Evolutionary conservation across 148 eudicot species (phyloP), one percentile per base, ranked within the genome.

Genomic region (Suaeda aralocaspica): DNA sequence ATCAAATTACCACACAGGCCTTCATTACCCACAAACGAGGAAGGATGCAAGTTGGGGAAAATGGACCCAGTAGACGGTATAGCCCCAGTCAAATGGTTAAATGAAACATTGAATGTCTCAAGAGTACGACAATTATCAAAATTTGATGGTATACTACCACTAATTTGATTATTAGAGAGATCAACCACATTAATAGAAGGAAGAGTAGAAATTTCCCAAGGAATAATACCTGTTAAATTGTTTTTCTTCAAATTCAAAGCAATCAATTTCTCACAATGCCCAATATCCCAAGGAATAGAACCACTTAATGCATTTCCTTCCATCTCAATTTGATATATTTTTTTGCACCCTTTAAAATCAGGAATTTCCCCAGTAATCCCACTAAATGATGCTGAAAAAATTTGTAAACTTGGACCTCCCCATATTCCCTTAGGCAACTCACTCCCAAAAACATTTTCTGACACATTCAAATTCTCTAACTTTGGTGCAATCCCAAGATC

Each of bases 161-260:
- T 74, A 9, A 94, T 76, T 8, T 57, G 41, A 69, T 94, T 94
- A 21, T 85, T 64, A 0, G 96, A 84, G 6, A 94, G 73, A 83
- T 94, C 96, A 1, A 94, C 87, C 59, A 86, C 79, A 59, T 87
- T 91, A 53, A 94, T 91, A 4, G 93, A 78, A 21, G 96, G 96
- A 13, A 94, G 78, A 3, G 89, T 85, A 2, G 99, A 94, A 10
- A 94, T 86, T 75, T 91, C 93, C 97, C 97, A 91, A 0, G 99
- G 99, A 64, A 94, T 91, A n/a, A 89, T 94, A 9, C 99, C 99
- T 5, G 84, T 84, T 4, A 94, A 71, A 7, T 79, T 82, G 84
- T 94, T 94, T 8, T 66, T 66, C 30, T 82, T 71, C 19, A 91
- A 61, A 64, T 87, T 89, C 41, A 94, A 63, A 16, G 53, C 52